Base-by-base conservation (phyloP, 768 basidiomycete genomes). In the Kwoniella botswanensis region DNA sequence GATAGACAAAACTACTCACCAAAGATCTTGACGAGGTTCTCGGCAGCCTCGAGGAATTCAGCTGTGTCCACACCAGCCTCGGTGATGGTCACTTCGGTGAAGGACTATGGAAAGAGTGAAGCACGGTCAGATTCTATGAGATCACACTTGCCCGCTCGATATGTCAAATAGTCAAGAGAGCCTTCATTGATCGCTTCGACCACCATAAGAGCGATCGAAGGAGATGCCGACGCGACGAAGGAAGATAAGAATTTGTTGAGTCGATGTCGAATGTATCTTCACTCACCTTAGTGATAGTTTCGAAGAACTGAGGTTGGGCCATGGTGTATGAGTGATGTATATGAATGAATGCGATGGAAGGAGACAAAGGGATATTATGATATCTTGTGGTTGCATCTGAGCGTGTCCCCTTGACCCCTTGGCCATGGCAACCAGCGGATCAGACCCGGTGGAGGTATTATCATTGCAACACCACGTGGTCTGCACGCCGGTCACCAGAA, bases 1-100 rank as follows among this genome's bases (percentile, higher is more conserved):
- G 18, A 46, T 17, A 29, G 35, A n/a, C 0, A 26, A 7, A 41
- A 82, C 44, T n/a, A 74, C 88, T 68, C 75, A 97, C 96, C 93
- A 82, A 99, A 97, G 76, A 98, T 85, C 68, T 90, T 90, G 70
- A 94, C 91, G 57, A 99, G 87, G 50, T 94, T 96, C 67, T 92
- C 87, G 1, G 92, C 87, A 9, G 96, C 97, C 76, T 96, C 90
- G 76, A 95, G 87, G 86, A 98, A 99, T 59, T 87, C 86, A 56
- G 88, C 82, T 17, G 97, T 98, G 82, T 98, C 90, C 82, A 98
- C 89, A 71, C 96, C 96, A 76, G 87, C 88, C 75, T 93, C 90
- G 66, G 91, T 92, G 74, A 93, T 87, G 41, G 91, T 88, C 52
- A 98, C 96, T 84, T 95, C 91, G 76, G 90, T 89, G 83, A 94